These are phyloP conservation scores for Daedaleopsis nitida DNA, from an alignment of 768 basidiomycete genomes.

Conservation along the genomic window DNA sequence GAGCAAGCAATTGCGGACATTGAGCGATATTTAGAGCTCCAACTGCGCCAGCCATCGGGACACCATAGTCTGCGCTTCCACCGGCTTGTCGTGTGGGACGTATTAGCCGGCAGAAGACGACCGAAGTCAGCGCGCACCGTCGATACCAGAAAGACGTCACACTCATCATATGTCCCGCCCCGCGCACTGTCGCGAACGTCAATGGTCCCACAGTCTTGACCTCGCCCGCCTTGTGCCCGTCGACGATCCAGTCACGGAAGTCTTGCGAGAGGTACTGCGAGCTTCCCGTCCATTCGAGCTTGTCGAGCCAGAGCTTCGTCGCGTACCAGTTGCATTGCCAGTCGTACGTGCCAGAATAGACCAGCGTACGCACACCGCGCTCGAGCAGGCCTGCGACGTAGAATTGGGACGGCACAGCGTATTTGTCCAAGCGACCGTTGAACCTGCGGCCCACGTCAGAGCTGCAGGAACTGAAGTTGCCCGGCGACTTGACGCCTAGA, in stretches of 20 bases:
- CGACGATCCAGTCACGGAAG: slow-evolving; percentile 63
- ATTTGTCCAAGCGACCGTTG: slow-evolving; percentile 61
- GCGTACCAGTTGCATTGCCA: slow-evolving; percentile 83
- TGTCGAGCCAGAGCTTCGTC: slow-evolving; percentile 75
- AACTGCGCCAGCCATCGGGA: slow-evolving; percentile 58
- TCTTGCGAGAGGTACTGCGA: slow-evolving; percentile 48
- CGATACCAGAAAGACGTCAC: slow-evolving; percentile 2
- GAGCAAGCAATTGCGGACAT: not conserved
- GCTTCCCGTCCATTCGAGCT: slow-evolving; percentile 71
- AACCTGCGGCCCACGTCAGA: slow-evolving; percentile 52
- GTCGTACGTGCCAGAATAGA: slow-evolving; percentile 75
- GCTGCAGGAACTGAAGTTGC: slow-evolving; percentile 63
- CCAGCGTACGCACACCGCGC: slow-evolving; percentile 71
- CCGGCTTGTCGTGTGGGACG: slow-evolving; percentile 72
- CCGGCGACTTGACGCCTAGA: slow-evolving; percentile 47
- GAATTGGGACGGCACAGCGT: slow-evolving; percentile 55
- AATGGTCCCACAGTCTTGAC: slow-evolving; percentile 57
- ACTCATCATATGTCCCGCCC: slow-evolving; percentile 67
- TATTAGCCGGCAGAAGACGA: slow-evolving; percentile 30
- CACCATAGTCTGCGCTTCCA: slow-evolving; percentile 62
- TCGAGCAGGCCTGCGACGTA: slow-evolving; percentile 74
- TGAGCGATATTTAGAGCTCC: slow-evolving; percentile 23
- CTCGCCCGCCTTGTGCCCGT: slow-evolving; percentile 55
- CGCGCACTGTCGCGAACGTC: slow-evolving; percentile 64
- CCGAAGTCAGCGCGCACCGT: slow-evolving; percentile 9